Evolutionary conservation across 768 basidiomycete genomes (phyloP), one percentile per base, ranked within the genome.

Genomic region (Goffeauzyma gilvescens): DNA sequence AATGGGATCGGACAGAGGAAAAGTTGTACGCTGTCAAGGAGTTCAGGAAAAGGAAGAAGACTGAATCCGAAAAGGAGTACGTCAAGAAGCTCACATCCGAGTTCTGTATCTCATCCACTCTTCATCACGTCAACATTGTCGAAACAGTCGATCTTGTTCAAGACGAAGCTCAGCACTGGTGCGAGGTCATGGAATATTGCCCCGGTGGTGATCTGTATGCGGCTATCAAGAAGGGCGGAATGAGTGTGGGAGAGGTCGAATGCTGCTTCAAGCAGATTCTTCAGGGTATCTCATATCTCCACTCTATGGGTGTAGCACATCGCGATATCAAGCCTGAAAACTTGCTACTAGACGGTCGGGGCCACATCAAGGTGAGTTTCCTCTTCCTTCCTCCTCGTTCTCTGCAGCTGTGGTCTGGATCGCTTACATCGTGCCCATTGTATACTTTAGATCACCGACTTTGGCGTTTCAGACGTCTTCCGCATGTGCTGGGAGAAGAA

Each of bases 141-240:
- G 89, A 96, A 69, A 98, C 90, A 5, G 90, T 98, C 45, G 90
- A 98, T 64, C 77, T 98, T 46, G 81, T 98, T n/a, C 93, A 98
- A 56, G 93, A 98, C 65, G 90, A 98, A 66, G 74, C 68, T 49
- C 78, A 84, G 49, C 78, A 86, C 58, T 98, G 90, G 90, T 98
- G 90, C 59, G 93, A 96, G 63, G 90, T 98, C 34, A 96, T 98
- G 90, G 93, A 96, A 64, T 98, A 86, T 61, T 98, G 90, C 59
- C 87, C 87, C 2, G 93, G 93, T 32, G 90, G 90, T 2, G 90
- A 98, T 67, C 71, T 98, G 26, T 98, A 98, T 61, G 89, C 89
- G 21, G 90, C 87, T 27, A 98, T 98, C 68, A 95, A 95, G 75
- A 87, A 84, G 65, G 90, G 90, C 45, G 74, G 72, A 51, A 87